phyloP scores from a whole-genome alignment of 768 basidiomycete genomes.

The Hericium rajendrae region DNA sequence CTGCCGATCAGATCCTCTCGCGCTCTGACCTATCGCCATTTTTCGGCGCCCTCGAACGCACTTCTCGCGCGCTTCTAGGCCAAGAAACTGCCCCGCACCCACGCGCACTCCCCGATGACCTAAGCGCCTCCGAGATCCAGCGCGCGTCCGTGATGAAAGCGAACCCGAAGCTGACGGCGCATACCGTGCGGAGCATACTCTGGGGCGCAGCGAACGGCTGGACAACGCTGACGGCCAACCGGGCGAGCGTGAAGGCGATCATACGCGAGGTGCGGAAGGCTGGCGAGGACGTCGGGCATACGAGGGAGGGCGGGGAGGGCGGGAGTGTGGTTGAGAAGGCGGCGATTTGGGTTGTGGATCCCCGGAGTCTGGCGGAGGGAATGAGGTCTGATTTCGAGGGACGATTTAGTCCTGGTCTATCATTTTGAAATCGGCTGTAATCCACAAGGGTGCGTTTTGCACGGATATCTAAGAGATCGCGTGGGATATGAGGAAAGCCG shows the following conservation, averaged over 20 bases:
- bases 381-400: constrained; percentile 26
- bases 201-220: constrained; percentile 59
- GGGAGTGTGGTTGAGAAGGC: constrained; percentile 20
- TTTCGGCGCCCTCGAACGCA: constrained; percentile 11
- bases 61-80: constrained; percentile 40
- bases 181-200: constrained; percentile 67
- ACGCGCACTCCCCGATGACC: constrained; percentile 2
- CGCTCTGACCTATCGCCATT: background rate
- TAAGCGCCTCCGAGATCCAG: constrained; percentile 31
- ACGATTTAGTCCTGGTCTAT: background rate
- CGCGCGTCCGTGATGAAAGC: constrained; percentile 43
- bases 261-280: constrained; percentile 50
- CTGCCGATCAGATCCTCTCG: background rate
- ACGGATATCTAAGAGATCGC: too few species aligned
- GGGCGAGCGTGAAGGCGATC: constrained; percentile 67
- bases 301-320: constrained; percentile 1
- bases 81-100: constrained; percentile 26
- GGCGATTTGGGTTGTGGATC: constrained; percentile 69
- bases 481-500: too few species aligned
- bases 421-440: too few species aligned
- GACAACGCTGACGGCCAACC: constrained; percentile 87
- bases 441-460: too few species aligned
- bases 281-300: constrained; percentile 13
- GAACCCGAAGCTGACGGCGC: constrained; percentile 57
- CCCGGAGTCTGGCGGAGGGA: constrained; percentile 67